Conservation (phyloP, 352 stramenopile species). For the Thraustochytrium striatum region DNA sequence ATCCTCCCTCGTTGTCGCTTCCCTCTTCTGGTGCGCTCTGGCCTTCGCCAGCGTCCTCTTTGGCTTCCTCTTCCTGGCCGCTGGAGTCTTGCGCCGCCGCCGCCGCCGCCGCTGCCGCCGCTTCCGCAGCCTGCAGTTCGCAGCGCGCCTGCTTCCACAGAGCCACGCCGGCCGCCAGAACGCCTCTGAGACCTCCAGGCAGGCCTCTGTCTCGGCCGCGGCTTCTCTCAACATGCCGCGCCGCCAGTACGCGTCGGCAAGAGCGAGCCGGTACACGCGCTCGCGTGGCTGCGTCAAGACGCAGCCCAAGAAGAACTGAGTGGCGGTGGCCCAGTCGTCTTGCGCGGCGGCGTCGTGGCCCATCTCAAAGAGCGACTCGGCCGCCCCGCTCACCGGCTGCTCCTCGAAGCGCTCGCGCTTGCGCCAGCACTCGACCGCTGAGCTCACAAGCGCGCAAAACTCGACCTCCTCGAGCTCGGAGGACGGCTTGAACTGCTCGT, state of each 20-base stretch:
- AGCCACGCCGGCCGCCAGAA: not conserved
- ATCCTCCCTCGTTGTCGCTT: too few relatives aligned
- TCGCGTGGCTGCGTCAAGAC: not conserved
- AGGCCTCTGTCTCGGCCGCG: not conserved
- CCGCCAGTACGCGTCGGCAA: not conserved
- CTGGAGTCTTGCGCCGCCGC: too few relatives aligned
- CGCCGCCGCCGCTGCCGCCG: not conserved
- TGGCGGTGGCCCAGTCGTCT: not conserved
- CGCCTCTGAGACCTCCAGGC: not conserved
- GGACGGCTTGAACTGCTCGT: not conserved
- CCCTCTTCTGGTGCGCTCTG: too few relatives aligned
- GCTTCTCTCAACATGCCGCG: not conserved
- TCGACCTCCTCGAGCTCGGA: not conserved
- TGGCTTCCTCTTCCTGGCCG: too few relatives aligned
- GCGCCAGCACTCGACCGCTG: not conserved
- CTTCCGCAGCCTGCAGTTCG: not conserved
- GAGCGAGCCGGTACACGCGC: not conserved
- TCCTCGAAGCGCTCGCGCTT: not conserved
- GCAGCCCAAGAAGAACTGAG: not conserved
- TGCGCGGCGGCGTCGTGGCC: not conserved
- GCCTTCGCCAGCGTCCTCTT: too few relatives aligned
- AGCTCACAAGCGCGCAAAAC: not conserved
- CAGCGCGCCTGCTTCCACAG: not conserved
- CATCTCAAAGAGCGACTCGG: not conserved
- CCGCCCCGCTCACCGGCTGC: not conserved